Evolutionary conservation across 1,284 basidiomycete genomes (phyloP).

Genomic region (Gastroboletus turbinatus): DNA sequence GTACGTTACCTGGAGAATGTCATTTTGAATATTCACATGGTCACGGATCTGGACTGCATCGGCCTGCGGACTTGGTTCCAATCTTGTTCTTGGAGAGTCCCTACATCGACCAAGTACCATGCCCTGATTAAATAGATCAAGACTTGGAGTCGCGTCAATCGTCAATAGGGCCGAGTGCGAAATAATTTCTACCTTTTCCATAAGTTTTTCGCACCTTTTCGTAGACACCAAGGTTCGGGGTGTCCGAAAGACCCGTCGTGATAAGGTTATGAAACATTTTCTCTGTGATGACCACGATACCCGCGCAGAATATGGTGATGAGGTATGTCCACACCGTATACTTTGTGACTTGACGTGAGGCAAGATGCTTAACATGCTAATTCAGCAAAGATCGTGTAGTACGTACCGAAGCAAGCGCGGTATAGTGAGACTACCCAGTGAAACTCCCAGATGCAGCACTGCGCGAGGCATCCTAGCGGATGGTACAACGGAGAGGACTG

Average conservation of each 20-base stretch:
- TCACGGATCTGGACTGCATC: conserved; percentile 17
- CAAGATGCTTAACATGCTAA: background rate
- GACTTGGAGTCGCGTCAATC: conserved; percentile 12
- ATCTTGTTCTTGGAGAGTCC: background rate
- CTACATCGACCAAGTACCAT: conserved; percentile 21
- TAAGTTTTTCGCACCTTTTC: conserved; percentile 15
- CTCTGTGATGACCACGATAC: conserved; percentile 17
- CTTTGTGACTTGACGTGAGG: conserved; percentile 6
- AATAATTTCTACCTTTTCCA: conserved; percentile 14
- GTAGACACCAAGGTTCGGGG: conserved; percentile 22
- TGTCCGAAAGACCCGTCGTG: conserved; percentile 5
- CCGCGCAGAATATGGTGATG: conserved; percentile 23
- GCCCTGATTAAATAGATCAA: conserved; percentile 15
- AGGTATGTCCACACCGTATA: conserved; percentile 22
- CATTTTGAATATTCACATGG: conserved; percentile 8
- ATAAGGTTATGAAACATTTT: conserved; percentile 25
- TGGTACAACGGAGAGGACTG: conserved; percentile 28
- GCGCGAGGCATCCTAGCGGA: conserved; percentile 26
- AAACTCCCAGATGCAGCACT: conserved; percentile 28
- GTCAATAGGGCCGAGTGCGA: background rate
- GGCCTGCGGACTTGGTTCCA: background rate
- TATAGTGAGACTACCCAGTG: conserved; percentile 26
- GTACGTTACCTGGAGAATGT: background rate
- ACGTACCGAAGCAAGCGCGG: conserved; percentile 23
- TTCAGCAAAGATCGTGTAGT: background rate